phyloP scores from a whole-genome alignment of 73 alveolate species.

The Paraurostyla sp. region DNA sequence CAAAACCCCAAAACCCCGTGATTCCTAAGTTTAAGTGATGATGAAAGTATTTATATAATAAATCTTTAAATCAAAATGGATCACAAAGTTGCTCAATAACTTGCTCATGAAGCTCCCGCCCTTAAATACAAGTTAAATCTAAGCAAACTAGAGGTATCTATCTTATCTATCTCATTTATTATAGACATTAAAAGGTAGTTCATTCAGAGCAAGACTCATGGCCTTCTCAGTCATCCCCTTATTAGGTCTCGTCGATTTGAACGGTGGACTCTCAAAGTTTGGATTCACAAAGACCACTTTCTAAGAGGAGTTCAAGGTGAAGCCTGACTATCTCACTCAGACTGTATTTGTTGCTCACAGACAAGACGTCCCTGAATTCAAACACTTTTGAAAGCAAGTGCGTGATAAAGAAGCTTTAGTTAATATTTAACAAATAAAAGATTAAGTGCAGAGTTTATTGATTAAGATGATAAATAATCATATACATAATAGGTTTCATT shows the following conservation, averaged over 20 bases:
- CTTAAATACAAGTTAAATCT: slow-evolving; percentile 35
- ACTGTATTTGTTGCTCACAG: slow-evolving; percentile 62
- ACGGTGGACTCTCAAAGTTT: slow-evolving; percentile 38
- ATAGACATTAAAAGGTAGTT: slow-evolving; percentile 18
- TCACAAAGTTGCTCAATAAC: background rate
- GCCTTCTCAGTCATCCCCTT: background rate
- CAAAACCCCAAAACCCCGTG: no score
- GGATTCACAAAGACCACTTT: slow-evolving; percentile 55
- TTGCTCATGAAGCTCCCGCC: slow-evolving; percentile 1
- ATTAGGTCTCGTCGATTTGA: background rate
- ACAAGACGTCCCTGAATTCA: slow-evolving; percentile 67
- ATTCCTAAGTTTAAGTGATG: no score
- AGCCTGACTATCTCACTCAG: slow-evolving; percentile 72
- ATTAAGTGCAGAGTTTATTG: no score
- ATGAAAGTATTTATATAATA: no score
- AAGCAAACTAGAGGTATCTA: slow-evolving; percentile 5
- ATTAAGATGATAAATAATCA: background rate
- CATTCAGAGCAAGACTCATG: background rate
- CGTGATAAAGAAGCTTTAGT: background rate
- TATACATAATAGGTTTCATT: no score
- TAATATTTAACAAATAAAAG: background rate
- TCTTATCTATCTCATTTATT: background rate
- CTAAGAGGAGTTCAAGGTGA: slow-evolving; percentile 64
- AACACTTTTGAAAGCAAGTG: slow-evolving; percentile 41
- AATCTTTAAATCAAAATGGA: no score